A percentile compares a stretch with the other conserved stretches of the same genome.
Evolutionary conservation across 768 basidiomycete genomes (phyloP).

Genomic region (Suillus placidus): DNA sequence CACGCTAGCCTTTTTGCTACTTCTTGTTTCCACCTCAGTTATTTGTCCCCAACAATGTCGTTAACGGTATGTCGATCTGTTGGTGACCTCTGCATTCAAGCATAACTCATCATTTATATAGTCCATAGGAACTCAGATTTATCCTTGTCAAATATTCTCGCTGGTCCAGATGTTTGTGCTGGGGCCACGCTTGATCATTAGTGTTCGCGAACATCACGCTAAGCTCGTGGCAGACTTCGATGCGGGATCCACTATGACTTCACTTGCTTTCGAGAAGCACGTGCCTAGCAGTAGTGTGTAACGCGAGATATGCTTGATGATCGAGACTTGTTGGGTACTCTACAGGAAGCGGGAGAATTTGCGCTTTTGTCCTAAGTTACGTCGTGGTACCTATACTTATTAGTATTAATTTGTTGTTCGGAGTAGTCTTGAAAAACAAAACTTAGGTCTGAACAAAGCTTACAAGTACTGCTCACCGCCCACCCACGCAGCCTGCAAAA

Average conservation of each 20-base stretch:
- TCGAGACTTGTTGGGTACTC: no score
- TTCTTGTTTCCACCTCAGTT: not conserved
- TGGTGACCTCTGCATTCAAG: not conserved
- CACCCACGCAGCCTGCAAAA: slow-evolving; percentile 74
- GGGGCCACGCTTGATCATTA: not conserved
- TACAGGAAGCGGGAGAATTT: not conserved
- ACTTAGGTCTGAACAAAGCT: no score
- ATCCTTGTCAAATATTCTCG: not conserved
- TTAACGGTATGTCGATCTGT: not conserved
- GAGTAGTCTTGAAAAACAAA: no score
- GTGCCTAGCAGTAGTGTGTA: no score
- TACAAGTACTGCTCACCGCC: no score
- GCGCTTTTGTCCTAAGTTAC: no score
- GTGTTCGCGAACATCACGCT: not conserved
- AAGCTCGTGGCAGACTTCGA: not conserved
- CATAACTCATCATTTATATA: not conserved
- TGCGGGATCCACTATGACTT: not conserved
- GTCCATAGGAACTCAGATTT: not conserved
- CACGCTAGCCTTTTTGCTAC: not conserved
- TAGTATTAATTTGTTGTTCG: no score
- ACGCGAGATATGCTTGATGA: not conserved
- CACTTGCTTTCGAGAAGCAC: not conserved
- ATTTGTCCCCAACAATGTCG: not conserved
- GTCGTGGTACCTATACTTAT: no score
- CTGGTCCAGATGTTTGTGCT: not conserved